Base-by-base conservation (phyloP, 768 basidiomycete genomes). In the Sutorius australiensis region DNA sequence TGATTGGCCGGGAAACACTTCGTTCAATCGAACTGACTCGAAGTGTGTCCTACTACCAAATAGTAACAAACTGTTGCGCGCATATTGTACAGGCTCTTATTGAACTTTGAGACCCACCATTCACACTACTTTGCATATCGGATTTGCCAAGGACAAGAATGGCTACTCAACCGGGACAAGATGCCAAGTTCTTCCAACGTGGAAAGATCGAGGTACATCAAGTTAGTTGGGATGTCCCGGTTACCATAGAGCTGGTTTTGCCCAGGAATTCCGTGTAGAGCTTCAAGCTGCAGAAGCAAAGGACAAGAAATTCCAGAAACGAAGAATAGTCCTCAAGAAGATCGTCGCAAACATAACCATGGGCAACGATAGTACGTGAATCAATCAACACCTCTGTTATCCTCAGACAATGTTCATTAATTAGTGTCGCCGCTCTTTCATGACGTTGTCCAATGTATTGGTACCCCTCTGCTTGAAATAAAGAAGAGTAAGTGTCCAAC, bases 261-360 rank as follows among this genome's bases (percentile, higher is more conserved):
- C 57, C 44, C 63, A 91, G 87, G 92, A 94, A 78, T 90, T 95
- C 65, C 87, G 92, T 50, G 82, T 87, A 57, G 94, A 98, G 68
- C 80, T 97, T 40, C 89, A 91, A 69, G 89, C 90, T 43, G 89
- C 91, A 9, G 92, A 93, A 68, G 78, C 87, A 58, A 97, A 97
- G 73, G 97, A 99, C 79, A 99, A 98, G 80, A 95, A 94, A 64
- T 98, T 82, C 59, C 75, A 83, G 61, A 95, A 95, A 72, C 82
- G 94, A 63, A 98, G 94, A 80, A 94, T 84, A 0, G 88, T 92
- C 17, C 73, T 98, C 62, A 98, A 99, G 81, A 95, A 95, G 77
- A 88, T 98, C 55, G 93, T 98, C 12, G 97, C 97, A 38, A 98
- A 98, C 71, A 98, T 98, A 71, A 99, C 97, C 4, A 98, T 99